phyloP scores from a whole-genome alignment of 2,329 filamentous ascomycete species.

The Zarea fungicola region DNA sequence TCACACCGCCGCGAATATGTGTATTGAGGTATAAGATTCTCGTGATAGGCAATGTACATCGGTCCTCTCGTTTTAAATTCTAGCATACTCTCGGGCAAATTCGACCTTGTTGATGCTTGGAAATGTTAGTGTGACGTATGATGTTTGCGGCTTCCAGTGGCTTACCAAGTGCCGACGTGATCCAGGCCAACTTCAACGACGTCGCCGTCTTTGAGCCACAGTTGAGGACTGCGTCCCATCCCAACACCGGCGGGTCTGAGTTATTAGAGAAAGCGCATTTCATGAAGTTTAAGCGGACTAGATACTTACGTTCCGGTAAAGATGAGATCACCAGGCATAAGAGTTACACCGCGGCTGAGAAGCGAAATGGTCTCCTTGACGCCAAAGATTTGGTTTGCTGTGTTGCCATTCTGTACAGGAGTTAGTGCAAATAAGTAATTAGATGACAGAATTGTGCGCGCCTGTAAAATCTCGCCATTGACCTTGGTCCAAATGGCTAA shows the following conservation, averaged over 20 bases:
- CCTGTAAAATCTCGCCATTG: constrained; percentile 55
- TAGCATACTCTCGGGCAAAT: constrained; percentile 24
- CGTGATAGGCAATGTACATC: constrained; percentile 5
- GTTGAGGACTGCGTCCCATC: constrained; percentile 59
- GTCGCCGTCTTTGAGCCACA: constrained; percentile 68
- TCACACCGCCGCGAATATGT: constrained; percentile 10
- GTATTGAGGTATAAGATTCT: constrained; percentile 12
- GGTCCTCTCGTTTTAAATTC: constrained; percentile 13
- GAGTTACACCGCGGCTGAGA: constrained; percentile 55
- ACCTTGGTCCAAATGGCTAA: constrained; percentile 53
- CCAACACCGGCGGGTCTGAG: constrained; percentile 62
- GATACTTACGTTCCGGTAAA: constrained; percentile 57
- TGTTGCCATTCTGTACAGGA: constrained; percentile 43
- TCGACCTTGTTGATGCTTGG: constrained; percentile 27
- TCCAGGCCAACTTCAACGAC: constrained; percentile 64
- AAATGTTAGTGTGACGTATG: neutral
- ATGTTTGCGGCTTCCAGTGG: neutral
- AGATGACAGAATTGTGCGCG: constrained; percentile 15
- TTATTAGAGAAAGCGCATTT: constrained; percentile 1
- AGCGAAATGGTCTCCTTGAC: constrained; percentile 55
- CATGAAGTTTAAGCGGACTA: neutral
- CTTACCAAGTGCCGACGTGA: constrained; percentile 53
- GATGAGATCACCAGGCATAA: constrained; percentile 60
- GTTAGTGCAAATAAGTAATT: neutral
- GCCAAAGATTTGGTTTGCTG: constrained; percentile 59